Evolutionary conservation across 176 grass and related monocot species (phyloP).

Genomic region (Hsuehochloa calcarea): DNA sequence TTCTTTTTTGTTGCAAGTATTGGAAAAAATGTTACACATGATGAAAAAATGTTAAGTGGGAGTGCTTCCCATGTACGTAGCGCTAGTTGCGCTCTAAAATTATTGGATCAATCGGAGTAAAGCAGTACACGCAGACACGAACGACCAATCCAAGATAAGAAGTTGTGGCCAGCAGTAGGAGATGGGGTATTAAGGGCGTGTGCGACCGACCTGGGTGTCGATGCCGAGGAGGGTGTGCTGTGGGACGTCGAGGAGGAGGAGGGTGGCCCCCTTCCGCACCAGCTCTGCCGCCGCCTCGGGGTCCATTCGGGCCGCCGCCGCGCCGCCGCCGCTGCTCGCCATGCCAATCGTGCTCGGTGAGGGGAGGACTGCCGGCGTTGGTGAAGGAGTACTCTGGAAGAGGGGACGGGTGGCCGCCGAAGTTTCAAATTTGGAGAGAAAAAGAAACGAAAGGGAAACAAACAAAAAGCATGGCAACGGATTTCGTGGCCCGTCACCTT

Average conservation of each 20-base stretch:
- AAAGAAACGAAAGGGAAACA: no score
- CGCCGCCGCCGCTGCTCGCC: not conserved
- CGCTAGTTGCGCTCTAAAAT: no score
- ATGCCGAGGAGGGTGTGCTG: conserved; percentile 67
- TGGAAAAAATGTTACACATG: no score
- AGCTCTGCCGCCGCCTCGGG: conserved; percentile 58
- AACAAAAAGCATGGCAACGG: no score
- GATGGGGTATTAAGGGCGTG: not conserved
- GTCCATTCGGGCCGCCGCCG: conserved; percentile 50
- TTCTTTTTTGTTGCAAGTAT: no score
- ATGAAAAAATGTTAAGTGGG: no score
- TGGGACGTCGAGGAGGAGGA: conserved; percentile 85
- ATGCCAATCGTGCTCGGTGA: not conserved
- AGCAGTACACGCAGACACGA: not conserved
- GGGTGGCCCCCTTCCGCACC: conserved; percentile 64
- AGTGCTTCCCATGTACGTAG: no score
- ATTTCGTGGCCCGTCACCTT: no score
- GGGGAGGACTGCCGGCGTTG: not conserved
- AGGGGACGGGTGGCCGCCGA: no score
- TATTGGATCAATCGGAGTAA: not conserved
- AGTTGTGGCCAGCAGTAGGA: not conserved
- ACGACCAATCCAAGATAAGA: not conserved
- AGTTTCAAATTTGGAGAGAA: no score
- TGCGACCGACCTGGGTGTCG: conserved; percentile 65
- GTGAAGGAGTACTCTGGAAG: no score